Percentiles rank a stretch among this genome's conserved stretches.
Conservation (phyloP, 495 filamentous ascomycete species). For the Penicillium soppii region DNA sequence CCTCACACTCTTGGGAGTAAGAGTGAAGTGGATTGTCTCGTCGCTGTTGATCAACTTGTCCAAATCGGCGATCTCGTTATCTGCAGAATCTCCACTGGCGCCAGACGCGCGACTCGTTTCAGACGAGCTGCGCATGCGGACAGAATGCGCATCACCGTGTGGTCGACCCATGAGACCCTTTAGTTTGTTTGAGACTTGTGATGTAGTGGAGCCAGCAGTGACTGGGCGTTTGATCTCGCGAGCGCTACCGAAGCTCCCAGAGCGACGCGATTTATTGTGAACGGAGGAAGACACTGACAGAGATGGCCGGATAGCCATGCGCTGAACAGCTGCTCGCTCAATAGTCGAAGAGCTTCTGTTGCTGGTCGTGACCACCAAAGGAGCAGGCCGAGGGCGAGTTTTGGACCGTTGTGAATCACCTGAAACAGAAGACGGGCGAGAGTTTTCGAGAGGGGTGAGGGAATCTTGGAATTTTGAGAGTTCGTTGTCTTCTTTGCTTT, state of each 20-base stretch:
- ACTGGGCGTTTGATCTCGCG: slow-evolving; percentile 49
- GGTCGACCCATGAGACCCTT: slow-evolving; percentile 52
- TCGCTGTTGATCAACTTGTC: slow-evolving; percentile 88
- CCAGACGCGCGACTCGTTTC: slow-evolving; percentile 44
- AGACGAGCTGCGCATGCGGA: slow-evolving; percentile 46
- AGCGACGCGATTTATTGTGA: slow-evolving; percentile 33
- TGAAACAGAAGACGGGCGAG: slow-evolving; percentile 28
- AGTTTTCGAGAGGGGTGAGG: slow-evolving; percentile 8
- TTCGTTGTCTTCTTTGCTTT: slow-evolving; percentile 9
- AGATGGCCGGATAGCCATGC: slow-evolving; percentile 36
- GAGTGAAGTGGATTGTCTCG: slow-evolving; percentile 88
- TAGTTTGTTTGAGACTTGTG: slow-evolving; percentile 51
- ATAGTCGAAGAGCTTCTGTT: slow-evolving; percentile 25
- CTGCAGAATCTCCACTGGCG: slow-evolving; percentile 37
- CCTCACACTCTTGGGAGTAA: slow-evolving; percentile 86
- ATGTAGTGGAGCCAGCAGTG: slow-evolving; percentile 54
- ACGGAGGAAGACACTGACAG: slow-evolving; percentile 31
- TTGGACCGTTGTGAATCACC: slow-evolving; percentile 37
- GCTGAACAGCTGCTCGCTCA: slow-evolving; percentile 54
- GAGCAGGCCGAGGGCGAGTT: slow-evolving; percentile 25
- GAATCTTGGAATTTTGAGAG: slow-evolving; percentile 1
- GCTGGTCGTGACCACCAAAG: slow-evolving; percentile 21
- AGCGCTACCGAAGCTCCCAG: slow-evolving; percentile 46
- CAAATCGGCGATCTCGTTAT: slow-evolving; percentile 59
- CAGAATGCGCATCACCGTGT: slow-evolving; percentile 39